Base-by-base conservation (phyloP, 345 rosid genomes). In the Alliaria petiolata region DNA sequence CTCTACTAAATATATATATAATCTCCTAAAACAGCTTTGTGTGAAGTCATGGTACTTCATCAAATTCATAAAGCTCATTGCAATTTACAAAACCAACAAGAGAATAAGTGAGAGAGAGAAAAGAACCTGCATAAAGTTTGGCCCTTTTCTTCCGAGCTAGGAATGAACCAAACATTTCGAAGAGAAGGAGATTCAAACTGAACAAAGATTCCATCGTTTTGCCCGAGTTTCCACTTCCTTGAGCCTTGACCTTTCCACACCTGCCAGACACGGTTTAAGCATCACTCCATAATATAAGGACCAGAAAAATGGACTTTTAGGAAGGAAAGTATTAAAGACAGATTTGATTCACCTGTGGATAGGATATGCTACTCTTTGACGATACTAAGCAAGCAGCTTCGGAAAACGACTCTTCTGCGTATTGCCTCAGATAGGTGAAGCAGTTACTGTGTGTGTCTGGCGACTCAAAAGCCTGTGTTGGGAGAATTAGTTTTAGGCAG, bases 221-320 rank as follows among this genome's bases (percentile, higher is more conserved):
- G 91, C 61, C 97, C 96, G 15, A 87, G 93, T 72, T 68, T 95
- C 99, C 99, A 95, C 82, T 95, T 95, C 82, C 99, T 89, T 43
- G 96, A 88, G 53, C 99, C 99, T 82, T 88, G 93, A 72, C 99
- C 99, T 86, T 87, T 92, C 97, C 97, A 93, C 52, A 93, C 90
- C 98, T 93, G 75, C 51, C 35, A 36, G n/a, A 69, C 28, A 67
- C 19, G 3, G 6, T 26, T 54, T 44, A 14, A 35, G 7, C 64
- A 26, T 53, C 56, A 52, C 34, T 8, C 26, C 42, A 8, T 34
- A 55, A 73, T 14, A 67, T 8, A 70, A 36, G 3, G 64, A 45
- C 47, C 58, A 73, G 42, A 33, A 8, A 39, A n/a, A 6, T 8
- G 7, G 17, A 54, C 25, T 39, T 26, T 74, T 30, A 15, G 22